These are phyloP conservation scores for Penicillium sp. DNA, from an alignment of 2,329 filamentous ascomycete species.

Conservation along the genomic window DNA sequence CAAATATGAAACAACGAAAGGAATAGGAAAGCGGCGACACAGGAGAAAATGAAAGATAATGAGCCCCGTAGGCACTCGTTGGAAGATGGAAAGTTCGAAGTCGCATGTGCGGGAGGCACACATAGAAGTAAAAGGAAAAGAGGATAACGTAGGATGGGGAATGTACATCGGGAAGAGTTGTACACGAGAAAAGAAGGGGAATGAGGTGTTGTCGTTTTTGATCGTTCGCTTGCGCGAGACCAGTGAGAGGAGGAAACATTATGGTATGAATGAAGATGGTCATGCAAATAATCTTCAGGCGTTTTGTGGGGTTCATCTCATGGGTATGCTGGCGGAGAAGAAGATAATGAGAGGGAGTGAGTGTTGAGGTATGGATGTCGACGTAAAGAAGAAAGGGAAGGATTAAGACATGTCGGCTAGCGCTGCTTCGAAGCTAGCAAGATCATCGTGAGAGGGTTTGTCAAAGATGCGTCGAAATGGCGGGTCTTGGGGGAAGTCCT, in stretches of 20 bases:
- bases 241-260: conserved; percentile 3
- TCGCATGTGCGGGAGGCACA: conserved; percentile 11
- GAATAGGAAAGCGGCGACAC: conserved; percentile 10
- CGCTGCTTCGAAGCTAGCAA: conserved; percentile 30
- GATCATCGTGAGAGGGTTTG: conserved; percentile 35
- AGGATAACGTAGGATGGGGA: conserved; percentile 5
- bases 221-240: conserved; percentile 7
- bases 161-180: conserved; percentile 19
- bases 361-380: not conserved
- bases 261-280: conserved; percentile 13
- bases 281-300: conserved; percentile 12
- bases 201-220: conserved; percentile 18
- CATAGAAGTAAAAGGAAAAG: conserved; percentile 9
- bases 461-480: conserved; percentile 50
- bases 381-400: not conserved
- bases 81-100: conserved; percentile 3
- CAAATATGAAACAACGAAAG: conserved; percentile 25
- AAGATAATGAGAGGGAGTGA: conserved; percentile 14
- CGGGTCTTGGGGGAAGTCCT: conserved; percentile 38
- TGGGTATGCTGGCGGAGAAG: conserved; percentile 4
- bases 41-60: conserved; percentile 11
- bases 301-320: conserved; percentile 11
- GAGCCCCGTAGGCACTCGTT: conserved; percentile 13
- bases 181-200: conserved; percentile 17
- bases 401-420: conserved; percentile 23